Evolutionary conservation across 139 green algal genomes (phyloP).

Genomic region (Micractinium conductrix): DNA sequence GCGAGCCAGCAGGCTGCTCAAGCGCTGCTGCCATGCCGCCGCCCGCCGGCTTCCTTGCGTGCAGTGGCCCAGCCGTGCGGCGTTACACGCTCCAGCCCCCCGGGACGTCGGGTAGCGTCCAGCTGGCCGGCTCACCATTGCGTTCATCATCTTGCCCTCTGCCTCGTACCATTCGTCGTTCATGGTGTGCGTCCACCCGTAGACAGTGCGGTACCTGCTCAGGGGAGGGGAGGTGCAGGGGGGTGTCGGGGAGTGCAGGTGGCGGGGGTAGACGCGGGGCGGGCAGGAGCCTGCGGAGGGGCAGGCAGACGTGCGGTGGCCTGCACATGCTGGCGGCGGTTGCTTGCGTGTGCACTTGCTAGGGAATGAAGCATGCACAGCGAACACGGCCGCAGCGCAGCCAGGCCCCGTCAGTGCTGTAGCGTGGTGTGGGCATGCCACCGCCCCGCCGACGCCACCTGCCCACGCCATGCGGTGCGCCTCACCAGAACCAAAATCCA

Average conservation of each 20-base stretch:
- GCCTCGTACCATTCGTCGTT: not conserved
- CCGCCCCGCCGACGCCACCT: not conserved
- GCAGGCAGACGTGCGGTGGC: no score
- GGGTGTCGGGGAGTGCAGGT: not conserved
- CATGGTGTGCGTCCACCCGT: not conserved
- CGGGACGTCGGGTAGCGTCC: no score
- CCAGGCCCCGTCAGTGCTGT: no score
- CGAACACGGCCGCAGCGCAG: not conserved
- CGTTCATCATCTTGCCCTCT: not conserved
- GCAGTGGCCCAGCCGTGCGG: not conserved
- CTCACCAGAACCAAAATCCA: not conserved
- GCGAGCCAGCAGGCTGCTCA: not conserved
- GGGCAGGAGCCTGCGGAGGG: not conserved
- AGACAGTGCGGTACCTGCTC: not conserved
- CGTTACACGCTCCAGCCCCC: not conserved
- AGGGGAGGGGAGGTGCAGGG: not conserved
- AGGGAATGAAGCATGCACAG: not conserved
- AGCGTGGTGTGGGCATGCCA: not conserved
- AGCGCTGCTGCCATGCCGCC: not conserved
- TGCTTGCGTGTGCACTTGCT: no score
- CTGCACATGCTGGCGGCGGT: no score
- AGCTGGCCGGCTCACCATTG: not conserved
- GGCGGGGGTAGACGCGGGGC: no score
- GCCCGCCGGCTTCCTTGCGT: not conserved
- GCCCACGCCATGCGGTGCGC: no score